Conservation (phyloP, 768 basidiomycete species). For the Lactarius pseudohatsudake region DNA sequence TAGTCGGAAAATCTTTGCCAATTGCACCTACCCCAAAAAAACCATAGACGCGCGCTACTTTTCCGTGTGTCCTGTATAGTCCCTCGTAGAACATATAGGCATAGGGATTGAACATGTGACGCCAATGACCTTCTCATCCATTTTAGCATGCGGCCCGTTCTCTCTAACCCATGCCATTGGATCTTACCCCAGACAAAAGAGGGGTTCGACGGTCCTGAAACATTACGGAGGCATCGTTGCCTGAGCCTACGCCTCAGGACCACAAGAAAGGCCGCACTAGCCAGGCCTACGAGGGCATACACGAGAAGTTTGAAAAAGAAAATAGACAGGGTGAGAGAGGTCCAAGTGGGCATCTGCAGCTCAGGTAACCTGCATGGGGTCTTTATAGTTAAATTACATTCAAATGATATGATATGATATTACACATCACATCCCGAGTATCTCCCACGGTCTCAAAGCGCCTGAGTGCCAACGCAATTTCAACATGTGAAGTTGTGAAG, state of each 20-base stretch:
- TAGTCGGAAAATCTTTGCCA: not conserved
- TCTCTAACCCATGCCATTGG: too few relatives aligned
- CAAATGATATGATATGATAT: too few relatives aligned
- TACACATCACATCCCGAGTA: too few relatives aligned
- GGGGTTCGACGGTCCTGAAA: conserved; percentile 6
- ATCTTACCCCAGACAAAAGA: conserved; percentile 14
- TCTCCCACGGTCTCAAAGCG: too few relatives aligned
- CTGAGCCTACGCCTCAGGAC: not conserved
- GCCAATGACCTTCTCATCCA: conserved; percentile 6
- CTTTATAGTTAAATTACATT: not conserved
- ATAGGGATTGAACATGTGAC: not conserved
- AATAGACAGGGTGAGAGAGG: not conserved
- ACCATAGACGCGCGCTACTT: not conserved
- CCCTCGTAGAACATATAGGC: not conserved
- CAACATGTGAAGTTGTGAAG: too few relatives aligned
- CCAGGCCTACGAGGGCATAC: not conserved
- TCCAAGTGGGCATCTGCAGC: not conserved
- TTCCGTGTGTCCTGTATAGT: not conserved
- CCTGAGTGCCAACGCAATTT: too few relatives aligned
- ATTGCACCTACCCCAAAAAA: conserved; percentile 1
- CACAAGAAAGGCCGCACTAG: not conserved
- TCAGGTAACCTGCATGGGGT: not conserved
- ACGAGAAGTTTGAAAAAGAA: not conserved
- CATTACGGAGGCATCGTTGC: not conserved
- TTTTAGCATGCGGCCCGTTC: not conserved